Conservation (phyloP, 768 basidiomycete genomes). For the Suillus sp. region DNA sequence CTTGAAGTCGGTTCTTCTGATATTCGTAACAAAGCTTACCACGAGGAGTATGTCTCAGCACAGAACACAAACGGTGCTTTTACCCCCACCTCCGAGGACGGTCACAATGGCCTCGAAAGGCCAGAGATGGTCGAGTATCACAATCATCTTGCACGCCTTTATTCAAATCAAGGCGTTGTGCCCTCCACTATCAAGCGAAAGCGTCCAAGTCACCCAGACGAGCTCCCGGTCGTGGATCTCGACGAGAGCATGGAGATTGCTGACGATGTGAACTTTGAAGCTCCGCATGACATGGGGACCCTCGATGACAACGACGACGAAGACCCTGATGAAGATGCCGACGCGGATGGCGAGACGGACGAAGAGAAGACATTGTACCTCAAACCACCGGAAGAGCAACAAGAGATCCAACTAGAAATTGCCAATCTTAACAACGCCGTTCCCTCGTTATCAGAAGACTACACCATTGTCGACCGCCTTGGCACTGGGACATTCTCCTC, state of each 20-base stretch:
- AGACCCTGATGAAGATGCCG: constrained; percentile 37
- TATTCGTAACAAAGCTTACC: constrained; percentile 48
- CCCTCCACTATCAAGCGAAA: constrained; percentile 24
- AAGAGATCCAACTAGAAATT: constrained; percentile 80
- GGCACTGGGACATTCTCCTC: constrained; percentile 99
- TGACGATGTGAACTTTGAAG: constrained; percentile 37
- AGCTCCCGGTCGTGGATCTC: constrained; percentile 41
- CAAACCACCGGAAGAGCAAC: constrained; percentile 66
- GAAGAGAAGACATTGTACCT: constrained; percentile 62
- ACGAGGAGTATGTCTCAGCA: constrained; percentile 39
- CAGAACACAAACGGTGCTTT: constrained; percentile 35
- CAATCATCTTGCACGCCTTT: constrained; percentile 49
- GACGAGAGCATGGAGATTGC: constrained; percentile 53
- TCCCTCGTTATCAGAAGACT: constrained; percentile 65
- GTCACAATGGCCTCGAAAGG: constrained; percentile 38
- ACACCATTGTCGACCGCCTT: constrained; percentile 83
- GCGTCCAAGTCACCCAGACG: constrained; percentile 22
- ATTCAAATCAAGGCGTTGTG: constrained; percentile 29
- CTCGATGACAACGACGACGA: constrained; percentile 38
- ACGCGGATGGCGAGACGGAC: constrained; percentile 45
- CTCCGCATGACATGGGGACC: constrained; percentile 35
- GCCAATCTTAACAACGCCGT: constrained; percentile 65
- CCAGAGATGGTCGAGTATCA: constrained; percentile 51
- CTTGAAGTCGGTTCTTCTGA: constrained; percentile 70
- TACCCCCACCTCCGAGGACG: constrained; percentile 54